Evolutionary conservation across 2,329 filamentous ascomycete genomes (phyloP), one percentile per base, ranked within the genome.

Genomic region (Penicillium sp.): DNA sequence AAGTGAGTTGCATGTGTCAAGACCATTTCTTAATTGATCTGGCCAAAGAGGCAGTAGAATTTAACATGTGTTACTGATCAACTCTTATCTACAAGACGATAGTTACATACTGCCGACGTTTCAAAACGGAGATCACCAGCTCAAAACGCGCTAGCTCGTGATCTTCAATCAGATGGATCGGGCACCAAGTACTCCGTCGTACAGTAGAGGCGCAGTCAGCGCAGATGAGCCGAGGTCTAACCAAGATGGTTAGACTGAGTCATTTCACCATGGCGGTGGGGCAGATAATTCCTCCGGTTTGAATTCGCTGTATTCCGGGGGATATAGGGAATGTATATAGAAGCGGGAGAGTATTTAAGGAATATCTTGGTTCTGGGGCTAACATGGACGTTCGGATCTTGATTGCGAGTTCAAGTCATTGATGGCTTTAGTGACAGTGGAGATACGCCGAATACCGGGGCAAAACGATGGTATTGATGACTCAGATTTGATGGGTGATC

Each of bases 361-460:
- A 6, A 27, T 27, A n/a, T n/a, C 10, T 13, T 27, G 10, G 9
- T 4, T 27, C 6, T 11, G n/a, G 22, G 22, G 6, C 6, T 23
- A 14, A 17, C 15, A 25, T 22, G n/a, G n/a, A n/a, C n/a, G n/a
- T n/a, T n/a, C n/a, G n/a, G n/a, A n/a, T n/a, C n/a, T n/a, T n/a
- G n/a, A n/a, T n/a, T n/a, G n/a, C n/a, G n/a, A n/a, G n/a, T n/a
- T n/a, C n/a, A n/a, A n/a, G n/a, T n/a, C n/a, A n/a, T n/a, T n/a
- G n/a, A n/a, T n/a, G n/a, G n/a, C n/a, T n/a, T n/a, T n/a, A n/a
- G 18, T 22, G 18, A 5, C 18, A 17, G 51, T 51, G 48, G 50
- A 45, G 41, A 46, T 36, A 16, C 30, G 28, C 31, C 30, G 46
- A 53, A 53, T 54, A 54, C 51, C 51, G 51, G 51, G 51, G 51